Evolutionary conservation across 306 rosid genomes (phyloP).

Genomic region (Arachis stenosperma): DNA sequence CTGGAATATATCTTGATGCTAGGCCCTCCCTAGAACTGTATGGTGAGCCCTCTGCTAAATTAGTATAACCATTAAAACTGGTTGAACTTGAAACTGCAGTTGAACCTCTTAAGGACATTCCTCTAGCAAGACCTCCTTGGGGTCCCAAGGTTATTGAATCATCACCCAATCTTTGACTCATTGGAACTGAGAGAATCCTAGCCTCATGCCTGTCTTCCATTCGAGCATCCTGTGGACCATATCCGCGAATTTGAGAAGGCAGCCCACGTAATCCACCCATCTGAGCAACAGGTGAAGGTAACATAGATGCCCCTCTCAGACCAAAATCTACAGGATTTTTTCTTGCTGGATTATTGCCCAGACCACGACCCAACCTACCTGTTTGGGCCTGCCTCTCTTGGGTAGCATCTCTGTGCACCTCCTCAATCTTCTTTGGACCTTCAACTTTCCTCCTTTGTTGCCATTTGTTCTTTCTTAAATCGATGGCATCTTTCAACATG

Average conservation of each 20-base stretch:
- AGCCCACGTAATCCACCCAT: slow-evolving; percentile 68
- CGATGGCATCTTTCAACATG: slow-evolving; percentile 91
- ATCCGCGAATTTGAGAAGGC: slow-evolving; percentile 68
- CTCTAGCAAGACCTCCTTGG: slow-evolving; percentile 95
- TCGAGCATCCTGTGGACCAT: slow-evolving; percentile 76
- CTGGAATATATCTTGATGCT: slow-evolving; percentile 48
- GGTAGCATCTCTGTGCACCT: slow-evolving; percentile 97
- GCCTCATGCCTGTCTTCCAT: slow-evolving; percentile 74
- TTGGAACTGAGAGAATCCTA: slow-evolving; percentile 64
- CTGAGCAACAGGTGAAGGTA: slow-evolving; percentile 66
- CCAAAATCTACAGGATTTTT: slow-evolving; percentile 73
- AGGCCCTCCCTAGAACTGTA: slow-evolving; percentile 63
- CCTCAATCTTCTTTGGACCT: slow-evolving; percentile 98
- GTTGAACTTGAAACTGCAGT: slow-evolving; percentile 48
- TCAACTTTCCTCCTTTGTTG: slow-evolving; percentile 93
- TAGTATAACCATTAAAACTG: slow-evolving; percentile 65
- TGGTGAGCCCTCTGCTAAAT: slow-evolving; percentile 49
- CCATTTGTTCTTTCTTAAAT: slow-evolving; percentile 91
- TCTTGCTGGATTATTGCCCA: slow-evolving; percentile 63
- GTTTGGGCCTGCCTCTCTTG: slow-evolving; percentile 89
- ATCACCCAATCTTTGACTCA: slow-evolving; percentile 67
- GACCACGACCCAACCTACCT: slow-evolving; percentile 82
- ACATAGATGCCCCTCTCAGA: slow-evolving; percentile 65
- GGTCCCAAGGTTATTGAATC: slow-evolving; percentile 86
- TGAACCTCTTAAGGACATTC: slow-evolving; percentile 89